Conservation (phyloP, 139 green algal genomes). For the Parachlorella kessleri region DNA sequence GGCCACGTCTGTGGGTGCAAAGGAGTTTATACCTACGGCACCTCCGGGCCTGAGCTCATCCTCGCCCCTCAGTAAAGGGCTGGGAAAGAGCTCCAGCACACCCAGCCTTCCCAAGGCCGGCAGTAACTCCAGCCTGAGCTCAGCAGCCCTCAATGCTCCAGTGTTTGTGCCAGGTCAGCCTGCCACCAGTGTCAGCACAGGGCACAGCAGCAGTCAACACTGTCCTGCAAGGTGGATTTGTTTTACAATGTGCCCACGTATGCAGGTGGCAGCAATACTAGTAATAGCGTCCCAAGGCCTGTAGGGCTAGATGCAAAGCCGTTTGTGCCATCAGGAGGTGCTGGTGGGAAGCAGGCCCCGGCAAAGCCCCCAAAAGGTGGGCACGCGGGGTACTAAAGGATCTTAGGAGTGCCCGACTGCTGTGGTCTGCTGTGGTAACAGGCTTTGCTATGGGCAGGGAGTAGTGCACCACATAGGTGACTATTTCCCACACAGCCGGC, state of each 20-base stretch:
- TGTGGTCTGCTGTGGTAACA: no score
- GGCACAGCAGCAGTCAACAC: neutral
- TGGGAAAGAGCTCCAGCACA: conserved; percentile 5
- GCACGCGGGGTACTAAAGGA: no score
- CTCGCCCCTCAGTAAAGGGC: no score
- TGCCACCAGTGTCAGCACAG: neutral
- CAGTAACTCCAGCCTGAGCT: conserved; percentile 8
- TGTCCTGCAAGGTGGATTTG: conserved; percentile 2
- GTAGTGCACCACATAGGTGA: no score
- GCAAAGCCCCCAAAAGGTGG: neutral
- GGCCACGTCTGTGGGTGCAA: neutral
- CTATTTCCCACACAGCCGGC: no score
- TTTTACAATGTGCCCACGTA: no score
- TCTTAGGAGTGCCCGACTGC: no score
- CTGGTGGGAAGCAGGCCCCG: neutral
- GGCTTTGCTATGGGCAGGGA: no score
- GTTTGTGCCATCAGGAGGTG: conserved; percentile 23
- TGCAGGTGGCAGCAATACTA: no score
- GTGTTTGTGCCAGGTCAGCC: conserved; percentile 8
- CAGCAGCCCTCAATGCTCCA: conserved; percentile 13
- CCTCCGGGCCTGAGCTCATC: no score
- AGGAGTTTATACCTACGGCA: neutral
- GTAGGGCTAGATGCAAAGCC: conserved; percentile 25
- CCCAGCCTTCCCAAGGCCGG: no score
- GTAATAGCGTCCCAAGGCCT: no score